Evolutionary conservation across 1,284 basidiomycete species (phyloP).

Genomic region (Exsudoporus floridanus): DNA sequence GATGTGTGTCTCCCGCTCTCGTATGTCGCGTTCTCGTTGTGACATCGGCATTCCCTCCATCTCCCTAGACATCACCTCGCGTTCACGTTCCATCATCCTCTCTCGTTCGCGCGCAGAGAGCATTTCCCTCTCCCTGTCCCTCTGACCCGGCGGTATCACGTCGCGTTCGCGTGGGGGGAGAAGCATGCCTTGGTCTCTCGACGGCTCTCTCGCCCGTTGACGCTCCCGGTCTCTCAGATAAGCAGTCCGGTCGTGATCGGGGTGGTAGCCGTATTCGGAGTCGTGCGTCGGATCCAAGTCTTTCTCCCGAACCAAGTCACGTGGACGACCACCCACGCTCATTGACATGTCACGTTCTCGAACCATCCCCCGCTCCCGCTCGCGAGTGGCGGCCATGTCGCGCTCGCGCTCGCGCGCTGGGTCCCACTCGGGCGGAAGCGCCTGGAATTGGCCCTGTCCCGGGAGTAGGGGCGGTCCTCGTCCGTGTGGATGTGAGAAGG

Average conservation of each 20-base stretch:
- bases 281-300: slow-evolving; percentile 26
- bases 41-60: slow-evolving; percentile 18
- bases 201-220: slow-evolving; percentile 21
- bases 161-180: slow-evolving; percentile 32
- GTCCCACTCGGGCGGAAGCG: slow-evolving; percentile 34
- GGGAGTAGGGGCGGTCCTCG: slow-evolving; percentile 24
- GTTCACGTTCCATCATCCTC: slow-evolving; percentile 26
- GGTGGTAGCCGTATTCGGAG: slow-evolving; percentile 20
- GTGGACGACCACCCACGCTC: slow-evolving; percentile 19
- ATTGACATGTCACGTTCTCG: slow-evolving; percentile 27
- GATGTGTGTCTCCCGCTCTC: slow-evolving; percentile 29
- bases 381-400: slow-evolving; percentile 18
- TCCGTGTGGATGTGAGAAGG: slow-evolving; percentile 23
- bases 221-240: slow-evolving; percentile 32
- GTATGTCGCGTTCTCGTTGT: slow-evolving; percentile 27
- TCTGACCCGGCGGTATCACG: slow-evolving; percentile 14
- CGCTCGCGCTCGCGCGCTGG: slow-evolving; percentile 23
- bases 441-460: slow-evolving; percentile 36
- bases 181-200: slow-evolving; percentile 21
- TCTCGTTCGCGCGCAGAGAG: slow-evolving; percentile 23
- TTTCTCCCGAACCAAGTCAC: slow-evolving; percentile 29
- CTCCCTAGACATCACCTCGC: slow-evolving; percentile 23
- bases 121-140: slow-evolving; percentile 29
- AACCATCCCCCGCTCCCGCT: slow-evolving; percentile 25
- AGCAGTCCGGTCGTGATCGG: slow-evolving; percentile 26